Evolutionary conservation across 495 filamentous ascomycete genomes (phyloP).

Genomic region (Lindgomyces ingoldianus): DNA sequence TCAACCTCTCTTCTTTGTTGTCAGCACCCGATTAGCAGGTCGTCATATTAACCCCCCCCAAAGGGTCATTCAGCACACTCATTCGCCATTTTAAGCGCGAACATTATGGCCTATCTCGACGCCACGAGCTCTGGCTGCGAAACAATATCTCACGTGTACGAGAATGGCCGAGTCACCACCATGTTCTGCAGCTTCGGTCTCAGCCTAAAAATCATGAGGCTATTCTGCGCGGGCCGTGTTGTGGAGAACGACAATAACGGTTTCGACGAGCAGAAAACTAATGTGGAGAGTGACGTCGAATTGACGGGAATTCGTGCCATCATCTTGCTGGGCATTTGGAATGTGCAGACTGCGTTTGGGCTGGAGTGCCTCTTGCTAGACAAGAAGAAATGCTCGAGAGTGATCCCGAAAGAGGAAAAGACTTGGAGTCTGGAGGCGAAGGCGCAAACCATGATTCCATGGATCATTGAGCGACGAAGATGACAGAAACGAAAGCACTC

Average conservation of each 20-base stretch:
- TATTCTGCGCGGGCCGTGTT: conserved; percentile 69
- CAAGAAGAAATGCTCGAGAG: conserved; percentile 35
- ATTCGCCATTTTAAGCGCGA: not conserved
- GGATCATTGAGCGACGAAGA: conserved; percentile 48
- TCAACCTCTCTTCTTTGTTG: no score
- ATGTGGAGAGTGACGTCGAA: conserved; percentile 39
- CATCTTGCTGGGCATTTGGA: conserved; percentile 65
- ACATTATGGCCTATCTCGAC: conserved; percentile 50
- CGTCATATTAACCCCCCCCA: not conserved
- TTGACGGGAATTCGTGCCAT: conserved; percentile 60
- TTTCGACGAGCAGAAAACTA: conserved; percentile 45
- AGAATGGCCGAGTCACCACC: conserved; percentile 72
- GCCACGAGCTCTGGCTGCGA: conserved; percentile 70
- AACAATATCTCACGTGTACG: conserved; percentile 71
- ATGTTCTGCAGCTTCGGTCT: conserved; percentile 70
- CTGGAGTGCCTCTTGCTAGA: no score
- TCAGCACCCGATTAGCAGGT: not conserved
- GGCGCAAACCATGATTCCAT: conserved; percentile 53
- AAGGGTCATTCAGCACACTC: not conserved
- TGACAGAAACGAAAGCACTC: conserved; percentile 46
- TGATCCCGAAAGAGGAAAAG: conserved; percentile 19
- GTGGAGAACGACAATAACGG: conserved; percentile 56
- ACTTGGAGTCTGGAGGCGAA: conserved; percentile 16
- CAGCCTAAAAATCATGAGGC: conserved; percentile 64
- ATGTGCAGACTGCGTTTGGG: conserved; percentile 60